Evolutionary conservation across 2,329 filamentous ascomycete genomes (phyloP).

Genomic region (Tricladium varicosporioides): DNA sequence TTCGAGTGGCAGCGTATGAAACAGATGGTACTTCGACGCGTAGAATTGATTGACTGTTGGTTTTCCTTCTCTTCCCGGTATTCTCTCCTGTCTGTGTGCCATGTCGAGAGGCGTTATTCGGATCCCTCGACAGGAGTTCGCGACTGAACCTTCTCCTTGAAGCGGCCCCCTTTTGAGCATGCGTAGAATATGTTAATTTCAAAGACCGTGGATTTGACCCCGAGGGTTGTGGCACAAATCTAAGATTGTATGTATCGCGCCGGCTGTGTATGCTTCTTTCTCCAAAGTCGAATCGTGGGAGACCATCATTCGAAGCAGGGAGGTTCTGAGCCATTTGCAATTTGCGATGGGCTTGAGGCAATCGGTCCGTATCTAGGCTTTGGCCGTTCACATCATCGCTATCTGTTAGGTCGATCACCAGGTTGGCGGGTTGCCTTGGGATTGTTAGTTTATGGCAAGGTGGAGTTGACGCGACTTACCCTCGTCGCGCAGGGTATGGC

Average conservation of each 20-base stretch:
- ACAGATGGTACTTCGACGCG: background rate
- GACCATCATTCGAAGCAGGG: background rate
- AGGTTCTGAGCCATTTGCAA: background rate
- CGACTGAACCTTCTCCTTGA: background rate
- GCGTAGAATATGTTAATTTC: background rate
- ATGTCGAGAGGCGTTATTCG: background rate
- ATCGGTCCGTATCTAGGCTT: background rate
- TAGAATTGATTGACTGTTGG: background rate
- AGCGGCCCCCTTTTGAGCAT: background rate
- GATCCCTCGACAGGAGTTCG: background rate
- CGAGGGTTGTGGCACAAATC: background rate
- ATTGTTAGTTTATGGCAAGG: background rate
- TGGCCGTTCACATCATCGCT: background rate
- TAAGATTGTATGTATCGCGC: background rate
- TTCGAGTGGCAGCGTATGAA: background rate
- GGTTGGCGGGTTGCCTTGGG: background rate
- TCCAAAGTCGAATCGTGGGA: background rate
- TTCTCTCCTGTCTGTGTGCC: background rate
- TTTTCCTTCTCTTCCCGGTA: constrained; percentile 4
- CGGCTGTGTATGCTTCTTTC: background rate
- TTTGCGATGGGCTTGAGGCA: background rate
- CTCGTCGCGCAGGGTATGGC: background rate
- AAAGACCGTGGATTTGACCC: background rate
- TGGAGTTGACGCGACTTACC: background rate
- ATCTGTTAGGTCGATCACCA: background rate